A percentile compares a stretch with the other conserved stretches of the same genome.
Conservation (phyloP, 306 rosid species). For the Cucurbita argyrosperma region DNA sequence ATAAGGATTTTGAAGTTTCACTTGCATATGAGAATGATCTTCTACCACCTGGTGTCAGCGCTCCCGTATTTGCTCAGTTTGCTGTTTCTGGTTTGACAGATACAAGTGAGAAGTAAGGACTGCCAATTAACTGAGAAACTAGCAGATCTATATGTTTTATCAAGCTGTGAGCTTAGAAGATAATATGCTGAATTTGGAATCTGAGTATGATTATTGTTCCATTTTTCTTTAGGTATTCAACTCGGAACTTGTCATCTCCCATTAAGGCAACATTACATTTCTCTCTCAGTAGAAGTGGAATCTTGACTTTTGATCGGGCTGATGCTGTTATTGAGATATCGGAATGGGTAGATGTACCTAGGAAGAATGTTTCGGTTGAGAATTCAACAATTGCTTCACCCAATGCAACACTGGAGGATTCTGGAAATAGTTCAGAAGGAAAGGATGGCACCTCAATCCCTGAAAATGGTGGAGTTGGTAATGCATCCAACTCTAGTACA, state of each 20-base stretch:
- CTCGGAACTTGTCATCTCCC: constrained; percentile 78
- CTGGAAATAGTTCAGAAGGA: constrained; percentile 42
- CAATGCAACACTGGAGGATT: constrained; percentile 43
- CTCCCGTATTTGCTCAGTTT: constrained; percentile 54
- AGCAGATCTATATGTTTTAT: constrained; percentile 1
- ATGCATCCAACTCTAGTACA: constrained; percentile 22
- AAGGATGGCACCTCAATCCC: constrained; percentile 30
- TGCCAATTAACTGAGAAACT: background rate
- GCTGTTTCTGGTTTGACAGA: constrained; percentile 71
- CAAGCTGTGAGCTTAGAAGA: background rate
- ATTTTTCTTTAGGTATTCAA: constrained; percentile 49
- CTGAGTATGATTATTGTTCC: constrained; percentile 8
- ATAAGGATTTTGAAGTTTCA: constrained; percentile 80
- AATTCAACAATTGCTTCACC: constrained; percentile 52
- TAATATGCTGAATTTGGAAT: background rate
- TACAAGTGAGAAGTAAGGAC: constrained; percentile 70
- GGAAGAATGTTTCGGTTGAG: constrained; percentile 52
- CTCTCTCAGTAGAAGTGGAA: constrained; percentile 89
- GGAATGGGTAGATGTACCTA: constrained; percentile 94
- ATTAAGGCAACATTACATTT: constrained; percentile 78
- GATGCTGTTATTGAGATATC: constrained; percentile 83
- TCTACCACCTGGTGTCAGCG: constrained; percentile 69
- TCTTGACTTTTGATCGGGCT: constrained; percentile 80
- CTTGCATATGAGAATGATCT: constrained; percentile 66
- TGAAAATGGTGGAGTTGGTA: constrained; percentile 37